phyloP scores from a whole-genome alignment of 345 rosid species.

The Aegle marmelos region DNA sequence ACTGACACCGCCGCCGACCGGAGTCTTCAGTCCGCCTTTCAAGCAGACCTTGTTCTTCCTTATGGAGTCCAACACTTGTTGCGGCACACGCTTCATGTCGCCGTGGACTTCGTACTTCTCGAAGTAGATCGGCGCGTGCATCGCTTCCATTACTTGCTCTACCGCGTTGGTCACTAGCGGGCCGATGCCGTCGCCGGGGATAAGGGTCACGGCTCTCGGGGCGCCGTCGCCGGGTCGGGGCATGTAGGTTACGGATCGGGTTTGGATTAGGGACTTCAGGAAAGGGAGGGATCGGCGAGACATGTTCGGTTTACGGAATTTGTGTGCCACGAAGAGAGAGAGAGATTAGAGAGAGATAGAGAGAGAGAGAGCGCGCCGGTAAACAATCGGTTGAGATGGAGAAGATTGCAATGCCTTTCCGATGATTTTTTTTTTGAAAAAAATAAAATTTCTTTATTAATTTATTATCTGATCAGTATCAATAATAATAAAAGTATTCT shows the following conservation, averaged over 20 bases:
- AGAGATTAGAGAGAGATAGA: not conserved
- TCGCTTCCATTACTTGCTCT: conserved; percentile 89
- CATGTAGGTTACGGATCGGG: conserved; percentile 94
- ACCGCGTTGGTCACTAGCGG: conserved; percentile 85
- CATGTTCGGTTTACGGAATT: not conserved
- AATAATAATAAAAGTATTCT: not conserved
- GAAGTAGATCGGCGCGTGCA: conserved; percentile 93
- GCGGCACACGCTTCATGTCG: conserved; percentile 76
- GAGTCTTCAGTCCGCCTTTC: conserved; percentile 83
- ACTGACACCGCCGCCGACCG: conserved; percentile 91
- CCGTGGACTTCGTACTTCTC: conserved; percentile 81
- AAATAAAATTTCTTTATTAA: too few species aligned
- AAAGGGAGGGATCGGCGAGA: conserved; percentile 7
- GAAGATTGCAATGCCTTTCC: not conserved
- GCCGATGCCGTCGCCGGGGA: conserved; percentile 95
- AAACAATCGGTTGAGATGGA: not conserved
- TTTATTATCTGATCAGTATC: too few species aligned
- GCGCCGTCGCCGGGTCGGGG: conserved; percentile 96
- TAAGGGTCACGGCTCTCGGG: conserved; percentile 75
- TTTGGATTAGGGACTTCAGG: conserved; percentile 13
- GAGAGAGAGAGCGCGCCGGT: not conserved
- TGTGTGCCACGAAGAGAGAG: not conserved
- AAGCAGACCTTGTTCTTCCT: conserved; percentile 87
- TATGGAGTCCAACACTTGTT: conserved; percentile 81
- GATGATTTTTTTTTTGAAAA: not conserved